Evolutionary conservation across 2,329 filamentous ascomycete genomes (phyloP).

Genomic region (Aspergillus sp.): DNA sequence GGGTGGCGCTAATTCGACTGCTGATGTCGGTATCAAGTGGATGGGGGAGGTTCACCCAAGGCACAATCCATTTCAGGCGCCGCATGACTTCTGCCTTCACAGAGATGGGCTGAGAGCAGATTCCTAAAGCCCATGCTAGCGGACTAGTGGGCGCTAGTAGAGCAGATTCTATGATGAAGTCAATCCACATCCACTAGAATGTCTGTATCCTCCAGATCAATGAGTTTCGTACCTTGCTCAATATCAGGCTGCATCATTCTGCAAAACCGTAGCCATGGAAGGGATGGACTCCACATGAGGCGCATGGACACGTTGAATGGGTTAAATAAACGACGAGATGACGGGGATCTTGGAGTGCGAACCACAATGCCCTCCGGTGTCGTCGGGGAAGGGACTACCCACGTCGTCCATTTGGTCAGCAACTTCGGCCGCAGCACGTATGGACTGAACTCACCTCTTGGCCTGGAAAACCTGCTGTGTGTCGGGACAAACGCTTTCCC

Average conservation of each 20-base stretch:
- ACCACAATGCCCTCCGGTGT: background rate
- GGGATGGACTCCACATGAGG: background rate
- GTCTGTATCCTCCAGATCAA: background rate
- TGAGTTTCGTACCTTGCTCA: background rate
- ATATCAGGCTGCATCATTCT: background rate
- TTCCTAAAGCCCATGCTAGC: background rate
- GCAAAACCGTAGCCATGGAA: slow-evolving; percentile 1
- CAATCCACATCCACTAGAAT: background rate
- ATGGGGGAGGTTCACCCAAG: background rate
- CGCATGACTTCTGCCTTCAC: background rate
- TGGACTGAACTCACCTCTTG: background rate
- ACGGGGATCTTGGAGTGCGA: too few species aligned
- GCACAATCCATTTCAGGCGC: background rate
- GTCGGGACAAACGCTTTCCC: background rate
- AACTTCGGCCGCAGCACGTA: background rate
- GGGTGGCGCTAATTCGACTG: background rate
- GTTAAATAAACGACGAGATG: too few species aligned
- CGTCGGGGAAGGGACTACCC: background rate
- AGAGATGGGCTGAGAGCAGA: background rate
- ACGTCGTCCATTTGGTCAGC: background rate
- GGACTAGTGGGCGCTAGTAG: background rate
- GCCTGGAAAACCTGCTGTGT: background rate
- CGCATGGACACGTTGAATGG: too few species aligned
- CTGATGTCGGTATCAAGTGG: background rate
- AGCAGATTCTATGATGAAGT: background rate